A percentile compares a stretch with the other conserved stretches of the same genome.
Conservation (phyloP, 805 yeast species). For the Wickerhamiella nectarea region DNA sequence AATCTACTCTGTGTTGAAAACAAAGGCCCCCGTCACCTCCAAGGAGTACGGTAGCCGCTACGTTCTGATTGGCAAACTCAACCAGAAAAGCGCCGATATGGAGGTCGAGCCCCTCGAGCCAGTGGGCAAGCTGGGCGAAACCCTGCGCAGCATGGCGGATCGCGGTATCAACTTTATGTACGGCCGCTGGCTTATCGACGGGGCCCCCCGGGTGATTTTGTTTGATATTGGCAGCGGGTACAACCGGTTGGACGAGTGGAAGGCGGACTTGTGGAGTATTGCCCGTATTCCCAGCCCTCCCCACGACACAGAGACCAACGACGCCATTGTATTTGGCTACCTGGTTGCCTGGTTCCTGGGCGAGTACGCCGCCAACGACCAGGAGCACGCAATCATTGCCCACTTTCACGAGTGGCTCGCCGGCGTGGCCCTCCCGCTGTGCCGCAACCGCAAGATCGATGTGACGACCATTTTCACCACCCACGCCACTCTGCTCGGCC, state of each 20-base stretch:
- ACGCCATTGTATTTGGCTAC: slow-evolving; percentile 85
- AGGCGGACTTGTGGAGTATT: slow-evolving; percentile 75
- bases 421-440: slow-evolving; percentile 85
- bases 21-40: slow-evolving; percentile 92
- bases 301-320: slow-evolving; percentile 76
- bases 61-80: slow-evolving; percentile 75
- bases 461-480: slow-evolving; percentile 94
- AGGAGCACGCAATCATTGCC: slow-evolving; percentile 76
- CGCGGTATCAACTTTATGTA: slow-evolving; percentile 75
- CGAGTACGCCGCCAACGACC: slow-evolving; percentile 73
- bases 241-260: slow-evolving; percentile 75
- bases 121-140: slow-evolving; percentile 37
- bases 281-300: slow-evolving; percentile 92
- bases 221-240: slow-evolving; percentile 74
- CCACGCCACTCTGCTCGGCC: slow-evolving; percentile 89
- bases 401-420: slow-evolving; percentile 99
- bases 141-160: slow-evolving; percentile 64
- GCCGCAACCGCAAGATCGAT: slow-evolving; percentile 82
- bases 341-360: slow-evolving; percentile 95
- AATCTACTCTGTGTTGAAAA: slow-evolving; percentile 87
- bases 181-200: slow-evolving; percentile 95
- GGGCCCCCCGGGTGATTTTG: slow-evolving; percentile 85
- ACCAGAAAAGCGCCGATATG: slow-evolving; percentile 53
- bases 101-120: slow-evolving; percentile 61
- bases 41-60: slow-evolving; percentile 84